Conservation (phyloP, 768 basidiomycete genomes). For the Floccularia luteovirens region DNA sequence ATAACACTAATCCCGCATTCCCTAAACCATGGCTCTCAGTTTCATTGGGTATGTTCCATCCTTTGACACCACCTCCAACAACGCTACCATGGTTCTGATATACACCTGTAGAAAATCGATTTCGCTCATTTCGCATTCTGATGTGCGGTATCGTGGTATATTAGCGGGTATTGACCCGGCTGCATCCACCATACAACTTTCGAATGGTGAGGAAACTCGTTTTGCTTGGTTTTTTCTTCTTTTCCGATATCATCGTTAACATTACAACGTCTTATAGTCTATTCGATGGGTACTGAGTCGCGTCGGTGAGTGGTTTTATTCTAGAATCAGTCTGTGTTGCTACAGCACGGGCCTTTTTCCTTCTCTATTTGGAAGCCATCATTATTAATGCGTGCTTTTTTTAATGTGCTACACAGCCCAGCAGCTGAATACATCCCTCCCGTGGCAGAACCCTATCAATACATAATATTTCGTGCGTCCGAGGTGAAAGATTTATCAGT, state of each 20-base stretch:
- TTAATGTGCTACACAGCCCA: conserved; percentile 32
- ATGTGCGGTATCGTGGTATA: conserved; percentile 86
- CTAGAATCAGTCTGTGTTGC: conserved; percentile 22
- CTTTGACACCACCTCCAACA: background rate
- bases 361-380: no score
- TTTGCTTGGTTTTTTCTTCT: no score
- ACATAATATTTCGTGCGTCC: conserved; percentile 87
- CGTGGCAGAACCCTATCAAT: conserved; percentile 76
- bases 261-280: conserved; percentile 36
- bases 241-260: background rate
- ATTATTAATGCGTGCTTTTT: background rate
- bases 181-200: conserved; percentile 82
- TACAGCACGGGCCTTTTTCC: conserved; percentile 10
- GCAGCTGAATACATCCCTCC: conserved; percentile 77
- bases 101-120: conserved; percentile 62
- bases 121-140: conserved; percentile 84
- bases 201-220: conserved; percentile 52
- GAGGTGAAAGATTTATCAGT: conserved; percentile 88
- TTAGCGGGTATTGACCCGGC: conserved; percentile 81
- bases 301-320: conserved; percentile 51
- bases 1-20: no score
- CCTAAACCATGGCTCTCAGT: conserved; percentile 54
- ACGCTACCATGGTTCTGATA: background rate
- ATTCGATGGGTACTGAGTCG: conserved; percentile 84
- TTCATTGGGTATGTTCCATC: conserved; percentile 56